Base-by-base conservation (phyloP, 768 basidiomycete genomes). In the Myochromella boudieri region DNA sequence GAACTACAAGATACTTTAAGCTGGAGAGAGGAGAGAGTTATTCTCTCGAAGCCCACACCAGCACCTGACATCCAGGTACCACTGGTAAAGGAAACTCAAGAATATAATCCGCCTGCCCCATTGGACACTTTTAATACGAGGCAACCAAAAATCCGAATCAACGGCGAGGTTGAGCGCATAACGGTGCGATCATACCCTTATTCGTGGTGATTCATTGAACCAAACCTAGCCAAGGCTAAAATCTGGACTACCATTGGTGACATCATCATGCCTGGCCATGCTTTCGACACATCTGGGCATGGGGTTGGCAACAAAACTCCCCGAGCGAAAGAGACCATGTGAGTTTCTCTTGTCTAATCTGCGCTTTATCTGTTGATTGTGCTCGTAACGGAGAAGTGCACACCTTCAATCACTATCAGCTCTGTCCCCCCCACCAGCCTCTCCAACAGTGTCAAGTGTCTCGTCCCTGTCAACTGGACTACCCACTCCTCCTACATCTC, bases 231-330 rank as follows among this genome's bases (percentile, higher is more conserved):
- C 14, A n/a, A 91, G 89, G 60, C 74, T 21, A 87, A 81, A 58
- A 84, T 91, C 52, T 87, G 86, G 85, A 50, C 69, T 9, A 78
- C 82, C 8, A 69, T 83, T 9, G 79, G 82, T 15, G 86, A 89
- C 36, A 67, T 82, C 27, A 71, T 90, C 14, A 75, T 79, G 67
- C 79, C 81, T 14, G 78, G 78, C 11, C 68, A 78, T 55, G 55
- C 63, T 8, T 77, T 69, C 53, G 60, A 69, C 40, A 51, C 56
- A 0, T 56, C 66, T n/a, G 63, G 62, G 38, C 49, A 54, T 33
- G 60, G 59, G 4, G 52, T 52, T 33, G 64, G 61, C 11, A 68
- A 61, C 43, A 75, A 71, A 44, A 72, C 76, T 20, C 76, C 76
- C 27, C 70, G 65, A 21, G 75, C 78, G 21, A 81, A 80, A 55